Conservation (phyloP, 495 filamentous ascomycete genomes). For the Penicillium dipodomyicola region DNA sequence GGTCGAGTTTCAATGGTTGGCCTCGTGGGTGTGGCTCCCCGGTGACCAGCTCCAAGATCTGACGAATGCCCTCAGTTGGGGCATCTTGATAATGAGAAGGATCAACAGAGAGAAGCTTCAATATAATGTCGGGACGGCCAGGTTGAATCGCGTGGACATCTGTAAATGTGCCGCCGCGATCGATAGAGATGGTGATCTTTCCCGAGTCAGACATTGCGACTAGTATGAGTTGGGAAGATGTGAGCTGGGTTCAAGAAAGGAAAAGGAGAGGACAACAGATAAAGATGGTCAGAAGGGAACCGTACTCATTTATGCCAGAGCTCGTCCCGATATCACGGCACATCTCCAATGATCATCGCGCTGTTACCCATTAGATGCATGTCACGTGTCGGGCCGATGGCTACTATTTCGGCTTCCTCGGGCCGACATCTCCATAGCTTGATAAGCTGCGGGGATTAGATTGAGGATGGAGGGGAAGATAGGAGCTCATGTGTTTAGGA, state of each 20-base stretch:
- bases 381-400: slow-evolving; percentile 40
- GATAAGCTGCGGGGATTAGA: not conserved
- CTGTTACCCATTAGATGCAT: slow-evolving; percentile 5
- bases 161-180: slow-evolving; percentile 65
- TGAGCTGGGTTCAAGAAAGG: not conserved
- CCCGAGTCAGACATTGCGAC: slow-evolving; percentile 30
- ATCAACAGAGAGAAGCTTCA: slow-evolving; percentile 90
- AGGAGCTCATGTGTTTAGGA: not conserved
- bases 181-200: slow-evolving; percentile 47
- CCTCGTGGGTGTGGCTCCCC: slow-evolving; percentile 74
- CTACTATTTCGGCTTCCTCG: slow-evolving; percentile 11
- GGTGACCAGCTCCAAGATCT: slow-evolving; percentile 80
- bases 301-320: slow-evolving; percentile 10
- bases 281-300: not conserved
- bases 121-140: slow-evolving; percentile 66
- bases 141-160: slow-evolving; percentile 58
- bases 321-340: not conserved
- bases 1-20: slow-evolving; percentile 74
- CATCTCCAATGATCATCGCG: slow-evolving; percentile 1
- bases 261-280: not conserved
- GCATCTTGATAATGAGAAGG: slow-evolving; percentile 86
- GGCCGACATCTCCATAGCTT: slow-evolving; percentile 19
- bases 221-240: not conserved
- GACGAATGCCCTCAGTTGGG: slow-evolving; percentile 86
- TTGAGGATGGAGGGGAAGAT: not conserved